Percentiles rank a stretch among this genome's conserved stretches.
Conservation (phyloP, 106 monocot genomes). For the Posidonia australis region DNA sequence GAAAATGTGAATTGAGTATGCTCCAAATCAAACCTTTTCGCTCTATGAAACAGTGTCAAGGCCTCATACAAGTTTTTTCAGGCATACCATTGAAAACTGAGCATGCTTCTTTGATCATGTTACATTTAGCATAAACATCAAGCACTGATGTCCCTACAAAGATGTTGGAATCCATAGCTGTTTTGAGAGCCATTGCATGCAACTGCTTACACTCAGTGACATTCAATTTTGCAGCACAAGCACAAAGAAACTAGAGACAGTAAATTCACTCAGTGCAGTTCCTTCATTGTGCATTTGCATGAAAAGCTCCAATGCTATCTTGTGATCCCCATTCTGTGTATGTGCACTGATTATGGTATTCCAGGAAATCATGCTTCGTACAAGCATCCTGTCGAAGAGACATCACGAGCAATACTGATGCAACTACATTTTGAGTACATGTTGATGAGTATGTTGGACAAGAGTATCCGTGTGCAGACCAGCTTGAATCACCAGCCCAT, state of each 20-base stretch:
- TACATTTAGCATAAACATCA: constrained; percentile 49
- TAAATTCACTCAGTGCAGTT: constrained; percentile 34
- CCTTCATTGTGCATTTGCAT: constrained; percentile 22
- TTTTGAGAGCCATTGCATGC: constrained; percentile 43
- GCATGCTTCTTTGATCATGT: constrained; percentile 28
- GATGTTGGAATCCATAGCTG: constrained; percentile 27
- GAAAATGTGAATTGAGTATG: constrained; percentile 41
- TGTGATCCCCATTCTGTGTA: constrained; percentile 12
- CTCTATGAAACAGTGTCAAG: constrained; percentile 22
- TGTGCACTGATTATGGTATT: constrained; percentile 43
- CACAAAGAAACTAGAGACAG: constrained; percentile 47
- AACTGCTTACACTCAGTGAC: constrained; percentile 33
- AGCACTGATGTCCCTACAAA: constrained; percentile 50
- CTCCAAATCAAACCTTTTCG: constrained; percentile 29
- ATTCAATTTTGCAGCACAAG: constrained; percentile 30
- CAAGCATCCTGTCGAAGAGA: constrained; percentile 40
- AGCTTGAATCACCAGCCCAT: constrained; percentile 40
- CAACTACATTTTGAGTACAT: constrained; percentile 39
- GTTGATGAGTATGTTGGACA: constrained; percentile 46
- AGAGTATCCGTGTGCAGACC: constrained; percentile 30
- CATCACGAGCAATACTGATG: constrained; percentile 17
- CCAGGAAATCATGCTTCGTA: constrained; percentile 38
- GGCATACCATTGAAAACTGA: constrained; percentile 40
- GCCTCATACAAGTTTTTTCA: constrained; percentile 38
- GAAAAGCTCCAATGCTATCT: constrained; percentile 27